phyloP scores from a whole-genome alignment of 352 stramenopile genomes.

The Phytopythium chamaehyphon region DNA sequence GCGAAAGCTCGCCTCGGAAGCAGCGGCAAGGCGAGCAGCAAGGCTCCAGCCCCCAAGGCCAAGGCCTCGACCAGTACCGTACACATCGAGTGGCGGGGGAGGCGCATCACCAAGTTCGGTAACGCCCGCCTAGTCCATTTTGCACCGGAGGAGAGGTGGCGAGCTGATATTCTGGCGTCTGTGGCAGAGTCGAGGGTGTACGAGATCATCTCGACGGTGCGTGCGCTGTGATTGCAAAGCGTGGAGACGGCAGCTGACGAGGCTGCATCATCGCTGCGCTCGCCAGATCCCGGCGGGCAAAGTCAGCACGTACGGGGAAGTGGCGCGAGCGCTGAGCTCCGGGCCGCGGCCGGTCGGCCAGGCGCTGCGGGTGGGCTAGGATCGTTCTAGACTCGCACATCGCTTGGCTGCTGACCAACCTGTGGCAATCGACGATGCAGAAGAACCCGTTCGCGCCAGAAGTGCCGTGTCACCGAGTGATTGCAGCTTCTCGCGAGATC shows the following conservation, averaged over 20 bases:
- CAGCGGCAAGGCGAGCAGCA: slow-evolving; percentile 17
- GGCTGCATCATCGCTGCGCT: background rate
- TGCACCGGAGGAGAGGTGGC: background rate
- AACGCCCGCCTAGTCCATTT: background rate
- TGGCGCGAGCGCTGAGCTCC: slow-evolving; percentile 57
- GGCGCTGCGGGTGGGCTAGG: slow-evolving; percentile 53
- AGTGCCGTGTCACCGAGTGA: slow-evolving; percentile 74
- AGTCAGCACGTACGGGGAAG: slow-evolving; percentile 73
- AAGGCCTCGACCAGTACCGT: slow-evolving; percentile 44
- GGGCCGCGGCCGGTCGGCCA: slow-evolving; percentile 76
- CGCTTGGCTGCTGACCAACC: too few relatives aligned
- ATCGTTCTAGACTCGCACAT: background rate
- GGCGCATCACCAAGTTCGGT: slow-evolving; percentile 74
- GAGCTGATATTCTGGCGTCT: too few relatives aligned
- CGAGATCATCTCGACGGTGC: slow-evolving; percentile 71
- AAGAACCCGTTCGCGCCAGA: slow-evolving; percentile 80
- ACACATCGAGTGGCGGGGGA: slow-evolving; percentile 66
- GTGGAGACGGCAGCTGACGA: background rate
- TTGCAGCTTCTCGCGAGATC: slow-evolving; percentile 64
- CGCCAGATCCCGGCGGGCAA: slow-evolving; percentile 69
- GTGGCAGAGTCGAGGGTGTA: slow-evolving; percentile 70
- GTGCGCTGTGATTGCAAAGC: background rate
- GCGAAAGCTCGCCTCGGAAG: slow-evolving; percentile 3
- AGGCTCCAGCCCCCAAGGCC: slow-evolving; percentile 2
- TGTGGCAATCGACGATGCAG: slow-evolving; percentile 14